A percentile compares a stretch with the other conserved stretches of the same genome.
Evolutionary conservation across 371 early-diverging fungal genomes (phyloP).

Genomic region (Actinomucor elegans): DNA sequence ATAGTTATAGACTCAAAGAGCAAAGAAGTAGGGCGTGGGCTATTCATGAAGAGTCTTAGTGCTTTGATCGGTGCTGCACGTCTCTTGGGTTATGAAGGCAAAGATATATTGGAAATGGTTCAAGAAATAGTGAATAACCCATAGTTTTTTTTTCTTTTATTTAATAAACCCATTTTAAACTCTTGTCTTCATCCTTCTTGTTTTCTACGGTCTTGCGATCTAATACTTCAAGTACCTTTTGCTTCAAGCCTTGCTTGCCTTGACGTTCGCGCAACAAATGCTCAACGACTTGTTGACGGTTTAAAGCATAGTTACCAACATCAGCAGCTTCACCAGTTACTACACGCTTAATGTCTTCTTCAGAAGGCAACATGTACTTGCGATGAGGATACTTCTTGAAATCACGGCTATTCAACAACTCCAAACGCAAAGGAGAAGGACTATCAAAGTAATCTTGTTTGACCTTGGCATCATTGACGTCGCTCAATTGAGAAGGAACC

Average conservation of each 20-base stretch:
- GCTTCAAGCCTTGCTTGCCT: slow-evolving; percentile 70
- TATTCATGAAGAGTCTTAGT: slow-evolving; percentile 40
- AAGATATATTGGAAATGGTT: slow-evolving; percentile 40
- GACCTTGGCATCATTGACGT: slow-evolving; percentile 58
- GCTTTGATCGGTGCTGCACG: slow-evolving; percentile 38
- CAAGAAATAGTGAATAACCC: slow-evolving; percentile 30
- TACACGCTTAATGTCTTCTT: slow-evolving; percentile 71
- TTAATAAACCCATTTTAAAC: slow-evolving; percentile 52
- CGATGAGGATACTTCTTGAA: slow-evolving; percentile 71
- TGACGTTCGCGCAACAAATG: slow-evolving; percentile 62
- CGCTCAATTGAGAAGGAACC: slow-evolving; percentile 64
- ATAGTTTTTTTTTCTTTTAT: slow-evolving; percentile 9
- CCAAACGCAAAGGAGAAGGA: slow-evolving; percentile 29
- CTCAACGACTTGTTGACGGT: slow-evolving; percentile 66
- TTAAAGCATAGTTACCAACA: slow-evolving; percentile 57
- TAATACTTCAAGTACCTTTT: slow-evolving; percentile 72
- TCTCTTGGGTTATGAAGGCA: slow-evolving; percentile 35
- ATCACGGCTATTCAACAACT: slow-evolving; percentile 36
- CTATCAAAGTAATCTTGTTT: slow-evolving; percentile 59
- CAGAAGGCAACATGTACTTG: slow-evolving; percentile 79
- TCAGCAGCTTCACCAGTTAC: slow-evolving; percentile 68
- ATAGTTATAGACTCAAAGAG: slow-evolving; percentile 1
- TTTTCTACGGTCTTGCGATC: slow-evolving; percentile 56
- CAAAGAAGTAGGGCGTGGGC: slow-evolving; percentile 27
- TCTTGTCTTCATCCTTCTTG: slow-evolving; percentile 30